Conservation (phyloP, 192 early-diverging fungal species). For the Gonapodya prolifera region DNA sequence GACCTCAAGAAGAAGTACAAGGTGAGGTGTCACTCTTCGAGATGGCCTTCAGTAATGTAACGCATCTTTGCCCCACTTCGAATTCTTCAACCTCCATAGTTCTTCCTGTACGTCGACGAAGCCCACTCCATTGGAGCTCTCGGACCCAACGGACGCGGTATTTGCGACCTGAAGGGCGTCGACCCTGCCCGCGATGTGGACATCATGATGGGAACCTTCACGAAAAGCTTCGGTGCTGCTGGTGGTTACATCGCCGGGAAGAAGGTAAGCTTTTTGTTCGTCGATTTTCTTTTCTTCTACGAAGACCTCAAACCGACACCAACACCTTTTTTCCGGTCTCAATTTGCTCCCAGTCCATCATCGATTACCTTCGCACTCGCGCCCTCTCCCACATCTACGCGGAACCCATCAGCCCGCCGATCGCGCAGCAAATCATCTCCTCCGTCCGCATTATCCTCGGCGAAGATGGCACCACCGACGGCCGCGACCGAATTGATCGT, state of each 20-base stretch:
- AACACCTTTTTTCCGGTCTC: not conserved
- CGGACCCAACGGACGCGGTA: constrained; percentile 84
- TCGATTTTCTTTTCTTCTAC: too few species aligned
- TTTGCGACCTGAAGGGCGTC: constrained; percentile 91
- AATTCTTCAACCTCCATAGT: constrained; percentile 21
- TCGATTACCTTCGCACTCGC: constrained; percentile 68
- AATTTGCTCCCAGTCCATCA: constrained; percentile 14
- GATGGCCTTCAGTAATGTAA: too few species aligned
- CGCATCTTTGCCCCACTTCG: not conserved
- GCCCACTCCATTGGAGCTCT: constrained; percentile 93
- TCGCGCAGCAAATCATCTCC: constrained; percentile 81
- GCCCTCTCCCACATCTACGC: constrained; percentile 80
- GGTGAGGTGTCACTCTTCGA: constrained; percentile 20
- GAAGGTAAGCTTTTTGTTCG: too few species aligned
- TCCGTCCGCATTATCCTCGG: constrained; percentile 88
- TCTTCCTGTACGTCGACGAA: constrained; percentile 94
- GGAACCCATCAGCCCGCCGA: constrained; percentile 73
- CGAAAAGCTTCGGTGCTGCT: constrained; percentile 94
- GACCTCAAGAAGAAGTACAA: constrained; percentile 84
- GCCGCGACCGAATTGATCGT: constrained; percentile 68
- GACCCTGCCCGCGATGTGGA: constrained; percentile 74
- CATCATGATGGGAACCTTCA: constrained; percentile 95
- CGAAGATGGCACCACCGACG: too few species aligned
- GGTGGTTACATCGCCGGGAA: constrained; percentile 86
- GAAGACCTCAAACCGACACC: not conserved